A percentile compares a stretch with the other conserved stretches of the same genome.
These are phyloP conservation scores for Globisporangium paroecandrum DNA, from an alignment of 352 stramenopile species.

Conservation along the genomic window DNA sequence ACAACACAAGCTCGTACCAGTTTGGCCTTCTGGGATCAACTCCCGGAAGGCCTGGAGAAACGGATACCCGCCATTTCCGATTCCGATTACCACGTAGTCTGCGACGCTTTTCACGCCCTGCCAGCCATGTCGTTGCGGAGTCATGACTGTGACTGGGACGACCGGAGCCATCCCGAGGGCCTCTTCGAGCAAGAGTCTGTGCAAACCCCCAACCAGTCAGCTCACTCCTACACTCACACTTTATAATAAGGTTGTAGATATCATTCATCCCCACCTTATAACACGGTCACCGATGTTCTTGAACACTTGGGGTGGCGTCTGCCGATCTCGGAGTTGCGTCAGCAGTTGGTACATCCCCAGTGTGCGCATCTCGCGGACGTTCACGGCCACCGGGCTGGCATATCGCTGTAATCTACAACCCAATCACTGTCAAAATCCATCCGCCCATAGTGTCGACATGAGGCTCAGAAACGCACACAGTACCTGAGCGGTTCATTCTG, in stretches of 20 bases:
- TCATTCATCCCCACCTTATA: background rate
- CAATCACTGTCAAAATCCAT: background rate
- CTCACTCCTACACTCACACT: background rate
- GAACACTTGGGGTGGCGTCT: conserved; percentile 9
- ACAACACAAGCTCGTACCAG: background rate
- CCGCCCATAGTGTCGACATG: too few species aligned
- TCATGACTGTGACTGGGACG: background rate
- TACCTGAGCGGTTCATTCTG: background rate
- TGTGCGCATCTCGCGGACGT: conserved; percentile 6
- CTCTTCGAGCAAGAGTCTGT: conserved; percentile 15
- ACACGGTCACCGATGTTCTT: conserved; percentile 10
- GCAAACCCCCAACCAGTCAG: background rate
- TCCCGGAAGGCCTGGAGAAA: conserved; percentile 8
- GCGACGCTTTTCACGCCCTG: background rate
- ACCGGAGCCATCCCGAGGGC: conserved; percentile 11
- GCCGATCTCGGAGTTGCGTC: conserved; percentile 12
- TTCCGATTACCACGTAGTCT: conserved; percentile 8
- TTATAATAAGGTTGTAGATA: background rate
- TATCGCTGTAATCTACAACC: background rate
- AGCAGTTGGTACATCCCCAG: conserved; percentile 5
- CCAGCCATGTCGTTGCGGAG: background rate
- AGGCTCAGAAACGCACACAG: background rate
- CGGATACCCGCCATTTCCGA: conserved; percentile 16
- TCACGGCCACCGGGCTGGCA: background rate
- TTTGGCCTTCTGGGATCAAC: background rate